A percentile compares a stretch with the other conserved stretches of the same genome.
These are phyloP conservation scores for Nepenthes gracilis DNA, from an alignment of 148 eudicot species.

Conservation along the genomic window DNA sequence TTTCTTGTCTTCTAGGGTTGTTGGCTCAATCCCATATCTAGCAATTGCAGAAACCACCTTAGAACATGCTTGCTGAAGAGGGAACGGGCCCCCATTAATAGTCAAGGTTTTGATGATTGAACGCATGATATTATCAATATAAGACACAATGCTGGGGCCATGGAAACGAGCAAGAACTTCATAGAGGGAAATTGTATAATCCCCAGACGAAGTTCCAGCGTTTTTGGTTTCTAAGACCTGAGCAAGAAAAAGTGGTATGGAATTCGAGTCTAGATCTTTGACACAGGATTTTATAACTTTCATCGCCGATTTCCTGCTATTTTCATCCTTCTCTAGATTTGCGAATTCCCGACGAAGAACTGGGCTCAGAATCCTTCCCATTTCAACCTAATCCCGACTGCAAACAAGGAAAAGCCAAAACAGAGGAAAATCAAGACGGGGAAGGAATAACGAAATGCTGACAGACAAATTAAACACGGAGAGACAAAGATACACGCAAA, in stretches of 20 bases:
- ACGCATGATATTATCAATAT: slow-evolving; percentile 76
- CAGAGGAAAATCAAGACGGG: too few species aligned
- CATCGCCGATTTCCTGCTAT: slow-evolving; percentile 85
- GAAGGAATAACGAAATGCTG: neutral
- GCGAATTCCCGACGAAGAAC: slow-evolving; percentile 65
- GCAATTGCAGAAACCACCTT: slow-evolving; percentile 93
- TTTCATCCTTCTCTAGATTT: slow-evolving; percentile 76
- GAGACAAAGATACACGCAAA: neutral
- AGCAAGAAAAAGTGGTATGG: slow-evolving; percentile 85
- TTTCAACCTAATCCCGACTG: slow-evolving; percentile 14
- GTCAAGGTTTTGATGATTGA: slow-evolving; percentile 56
- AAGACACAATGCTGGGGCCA: slow-evolving; percentile 80
- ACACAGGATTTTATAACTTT: slow-evolving; percentile 72
- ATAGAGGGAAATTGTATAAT: slow-evolving; percentile 83
- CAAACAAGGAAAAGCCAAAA: too few species aligned
- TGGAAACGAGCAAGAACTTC: slow-evolving; percentile 95
- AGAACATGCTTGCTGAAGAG: slow-evolving; percentile 95
- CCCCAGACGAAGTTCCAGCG: slow-evolving; percentile 54
- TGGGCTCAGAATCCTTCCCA: slow-evolving; percentile 81
- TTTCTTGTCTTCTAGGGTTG: slow-evolving; percentile 63
- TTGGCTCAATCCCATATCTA: slow-evolving; percentile 78
- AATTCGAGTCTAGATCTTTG: slow-evolving; percentile 80
- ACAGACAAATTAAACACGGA: neutral
- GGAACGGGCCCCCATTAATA: slow-evolving; percentile 76
- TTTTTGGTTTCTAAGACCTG: slow-evolving; percentile 87